Base-by-base conservation (phyloP, 1,139 yeast species). In the Candida sp. region DNA sequence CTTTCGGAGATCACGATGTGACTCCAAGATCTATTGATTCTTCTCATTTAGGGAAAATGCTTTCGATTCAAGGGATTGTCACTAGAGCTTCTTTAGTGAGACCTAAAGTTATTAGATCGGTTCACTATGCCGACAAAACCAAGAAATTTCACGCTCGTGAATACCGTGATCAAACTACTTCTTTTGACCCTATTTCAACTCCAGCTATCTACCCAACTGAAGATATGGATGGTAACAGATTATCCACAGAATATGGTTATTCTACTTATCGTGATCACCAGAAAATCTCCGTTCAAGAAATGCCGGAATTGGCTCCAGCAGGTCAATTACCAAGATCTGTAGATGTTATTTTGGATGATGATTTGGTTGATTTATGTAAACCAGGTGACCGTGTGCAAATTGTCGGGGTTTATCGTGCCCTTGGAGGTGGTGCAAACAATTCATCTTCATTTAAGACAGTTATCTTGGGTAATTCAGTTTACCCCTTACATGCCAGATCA, bases 261-360 rank as follows among this genome's bases (percentile, higher is more conserved):
- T 86, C 95, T 21, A 89, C 96, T 21, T 93, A 89, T 62, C 78
- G 93, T 55, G 99, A 93, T 65, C 97, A 93, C 60, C 99, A 93
- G 66, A 87, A 90, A 38, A 78, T 93, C 32, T 82, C 97, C 0
- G 86, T 93, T 34, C 99, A 93, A 65, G 99, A 93, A 69, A 88
- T 95, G 93, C 99, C 99, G 1, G 99, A 93, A 68, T 79, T 86
- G 53, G 97, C 99, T 0, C 99, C 99, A 15, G 96, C 98, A 1
- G 99, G 99, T 47, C 99, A 93, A 66, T 74, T 93, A 50, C 99
- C 99, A 35, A 76, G 99, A 53, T 84, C 96, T 2, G 80, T 93
- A 35, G 99, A 93, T 60, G 87, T 93, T 33, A 79, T 93, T 21
- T 71, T 95, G 58, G 97, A 93, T 62, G 98, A 91, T 58, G 99